Percentiles rank a stretch among this genome's conserved stretches.
phyloP scores from a whole-genome alignment of 768 basidiomycete genomes.

The Erythrobasidium yunnanense region DNA sequence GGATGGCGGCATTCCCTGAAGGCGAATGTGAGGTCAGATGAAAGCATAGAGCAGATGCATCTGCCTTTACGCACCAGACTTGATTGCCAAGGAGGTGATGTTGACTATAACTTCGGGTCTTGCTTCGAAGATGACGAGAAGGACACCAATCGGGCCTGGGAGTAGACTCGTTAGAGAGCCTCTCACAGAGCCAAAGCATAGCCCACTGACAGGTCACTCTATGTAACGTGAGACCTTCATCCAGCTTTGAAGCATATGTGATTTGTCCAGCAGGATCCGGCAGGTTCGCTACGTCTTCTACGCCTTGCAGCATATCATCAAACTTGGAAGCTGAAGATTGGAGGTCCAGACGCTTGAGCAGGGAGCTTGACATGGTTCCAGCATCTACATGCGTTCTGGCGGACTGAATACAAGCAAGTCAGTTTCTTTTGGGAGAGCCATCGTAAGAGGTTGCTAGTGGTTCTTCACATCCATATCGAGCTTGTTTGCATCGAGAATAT shows the following conservation, averaged over 20 bases:
- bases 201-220: slow-evolving; percentile 60
- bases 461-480: slow-evolving; percentile 61
- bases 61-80: slow-evolving; percentile 87
- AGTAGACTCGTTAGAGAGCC: too few relatives aligned
- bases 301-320: slow-evolving; percentile 83
- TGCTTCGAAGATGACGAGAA: slow-evolving; percentile 93
- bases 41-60: too few relatives aligned
- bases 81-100: slow-evolving; percentile 88
- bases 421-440: neutral
- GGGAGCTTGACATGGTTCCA: slow-evolving; percentile 68
- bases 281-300: slow-evolving; percentile 71
- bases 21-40: too few relatives aligned
- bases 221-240: slow-evolving; percentile 76
- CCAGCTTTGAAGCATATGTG: slow-evolving; percentile 78
- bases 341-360: slow-evolving; percentile 74
- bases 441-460: neutral
- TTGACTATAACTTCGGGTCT: slow-evolving; percentile 96
- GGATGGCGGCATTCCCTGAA: slow-evolving; percentile 85
- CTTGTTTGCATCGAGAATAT: slow-evolving; percentile 68
- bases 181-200: neutral
- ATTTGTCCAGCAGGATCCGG: slow-evolving; percentile 77
- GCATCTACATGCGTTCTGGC: slow-evolving; percentile 66
- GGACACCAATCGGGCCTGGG: slow-evolving; percentile 67
- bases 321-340: slow-evolving; percentile 64
- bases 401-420: slow-evolving; percentile 47